Base-by-base conservation (phyloP, 176 grass and related monocot genomes). In the Oryza meyeriana region DNA sequence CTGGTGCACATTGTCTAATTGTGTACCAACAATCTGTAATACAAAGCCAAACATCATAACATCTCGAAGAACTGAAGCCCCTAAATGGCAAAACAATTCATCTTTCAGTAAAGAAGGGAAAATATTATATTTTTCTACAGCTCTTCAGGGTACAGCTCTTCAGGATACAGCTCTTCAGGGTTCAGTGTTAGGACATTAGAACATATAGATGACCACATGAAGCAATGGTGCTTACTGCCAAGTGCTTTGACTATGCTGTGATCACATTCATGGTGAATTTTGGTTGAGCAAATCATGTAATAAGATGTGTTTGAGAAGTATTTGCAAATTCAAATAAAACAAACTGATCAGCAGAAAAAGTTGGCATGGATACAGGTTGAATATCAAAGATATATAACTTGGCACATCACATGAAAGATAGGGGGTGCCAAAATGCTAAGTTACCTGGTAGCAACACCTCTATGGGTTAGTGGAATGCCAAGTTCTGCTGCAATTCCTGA, bases 401-500 rank as follows among this genome's bases (percentile, higher is more conserved):
- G n/a, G 2, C 45, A 81, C 5, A 66, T 71, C 35, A 66, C 61
- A 30, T 66, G 14, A 55, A 58, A 66, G 44, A 66, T 42, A 40
- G 6, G 64, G 30, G 9, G 67, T 10, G 11, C 4, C 45, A 74
- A 64, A 57, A 72, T 81, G 29, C 24, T 61, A n/a, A 50, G 18
- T 17, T 85, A 99, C 96, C 91, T 95, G 31, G 92, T 99, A 59
- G 96, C 91, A 61, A 99, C 84, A 59, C 93, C 93, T 83, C 96
- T 35, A 70, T 94, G 96, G 83, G 96, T 99, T 64, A 95, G 89
- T 69, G 96, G 96, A 85, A 99, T 95, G 79, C 96, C 96, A 85
- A 99, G 83, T 70, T 95, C 93, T 70, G 91, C 93, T 79, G 96
- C 87, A 88, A 99, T 99, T 81, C 93, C 96, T 25, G 96, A 95